Evolutionary conservation across 1,284 basidiomycete genomes (phyloP).

Genomic region (Ceratobasidium sp.): DNA sequence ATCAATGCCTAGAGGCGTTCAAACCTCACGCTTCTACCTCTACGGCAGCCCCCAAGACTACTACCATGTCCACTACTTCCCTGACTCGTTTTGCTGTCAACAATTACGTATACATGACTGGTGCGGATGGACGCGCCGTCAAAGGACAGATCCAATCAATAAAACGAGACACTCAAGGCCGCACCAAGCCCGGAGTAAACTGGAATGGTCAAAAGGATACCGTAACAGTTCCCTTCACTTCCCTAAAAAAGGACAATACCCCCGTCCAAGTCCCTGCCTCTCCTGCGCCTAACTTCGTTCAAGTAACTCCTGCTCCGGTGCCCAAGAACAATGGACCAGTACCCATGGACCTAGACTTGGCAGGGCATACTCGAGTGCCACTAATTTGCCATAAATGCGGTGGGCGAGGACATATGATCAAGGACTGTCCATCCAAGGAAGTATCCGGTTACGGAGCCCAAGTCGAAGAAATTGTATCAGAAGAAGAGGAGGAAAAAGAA

Average conservation of each 20-base stretch:
- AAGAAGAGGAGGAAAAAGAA: background rate
- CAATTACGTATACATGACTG: background rate
- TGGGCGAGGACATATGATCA: background rate
- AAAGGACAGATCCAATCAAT: background rate
- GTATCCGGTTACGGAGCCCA: background rate
- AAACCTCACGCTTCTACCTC: background rate
- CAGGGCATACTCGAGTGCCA: too few species aligned
- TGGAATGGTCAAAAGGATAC: background rate
- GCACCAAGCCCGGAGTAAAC: background rate
- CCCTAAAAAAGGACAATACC: background rate
- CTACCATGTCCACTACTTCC: background rate
- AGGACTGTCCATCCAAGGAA: background rate
- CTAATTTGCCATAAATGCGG: background rate
- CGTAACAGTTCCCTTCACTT: background rate
- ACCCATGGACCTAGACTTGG: background rate
- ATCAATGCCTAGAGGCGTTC: background rate
- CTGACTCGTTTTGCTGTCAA: too few species aligned
- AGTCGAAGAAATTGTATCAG: background rate
- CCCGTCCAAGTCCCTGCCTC: too few species aligned
- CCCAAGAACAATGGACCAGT: background rate
- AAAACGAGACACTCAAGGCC: background rate
- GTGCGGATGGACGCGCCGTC: background rate
- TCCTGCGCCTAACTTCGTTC: too few species aligned
- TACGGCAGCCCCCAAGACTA: background rate
- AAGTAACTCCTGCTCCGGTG: too few species aligned